Conservation (phyloP, 116 monocot species). For the Papilionanthe hybrid region DNA sequence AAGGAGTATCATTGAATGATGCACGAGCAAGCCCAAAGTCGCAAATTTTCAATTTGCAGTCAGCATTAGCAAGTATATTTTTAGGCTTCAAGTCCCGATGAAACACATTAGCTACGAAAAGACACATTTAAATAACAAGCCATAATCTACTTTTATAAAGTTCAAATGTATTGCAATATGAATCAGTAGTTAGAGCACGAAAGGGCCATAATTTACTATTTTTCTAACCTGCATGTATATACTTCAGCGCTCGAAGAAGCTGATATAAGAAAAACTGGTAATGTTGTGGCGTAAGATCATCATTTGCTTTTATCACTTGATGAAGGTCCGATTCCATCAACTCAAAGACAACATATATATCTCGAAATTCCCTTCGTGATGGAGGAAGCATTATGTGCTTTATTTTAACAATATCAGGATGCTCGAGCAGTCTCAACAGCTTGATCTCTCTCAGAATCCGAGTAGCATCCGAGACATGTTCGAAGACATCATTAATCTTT, state of each 20-base stretch:
- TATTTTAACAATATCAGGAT: conserved; percentile 89
- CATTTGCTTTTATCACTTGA: conserved; percentile 89
- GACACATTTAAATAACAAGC: conserved; percentile 2
- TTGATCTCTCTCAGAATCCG: conserved; percentile 86
- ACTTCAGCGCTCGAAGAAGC: conserved; percentile 71
- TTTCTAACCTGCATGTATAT: conserved; percentile 44
- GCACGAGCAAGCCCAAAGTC: conserved; percentile 84
- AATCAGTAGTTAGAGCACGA: background rate
- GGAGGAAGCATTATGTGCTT: conserved; percentile 92
- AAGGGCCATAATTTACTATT: background rate
- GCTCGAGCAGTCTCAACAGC: conserved; percentile 60
- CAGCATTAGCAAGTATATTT: conserved; percentile 63
- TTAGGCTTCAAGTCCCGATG: conserved; percentile 73
- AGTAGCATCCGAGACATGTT: conserved; percentile 90
- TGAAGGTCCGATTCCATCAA: conserved; percentile 88
- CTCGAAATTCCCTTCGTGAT: conserved; percentile 74
- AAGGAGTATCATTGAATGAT: conserved; percentile 78
- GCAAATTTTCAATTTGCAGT: conserved; percentile 81
- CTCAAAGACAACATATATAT: conserved; percentile 74
- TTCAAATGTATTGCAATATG: background rate
- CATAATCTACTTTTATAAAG: background rate
- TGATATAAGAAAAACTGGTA: conserved; percentile 83
- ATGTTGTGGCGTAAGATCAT: conserved; percentile 81
- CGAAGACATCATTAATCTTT: conserved; percentile 87
- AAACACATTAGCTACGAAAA: conserved; percentile 66